Base-by-base conservation (phyloP, 805 yeast species). In the Tetrapisispora taiwanensis region DNA sequence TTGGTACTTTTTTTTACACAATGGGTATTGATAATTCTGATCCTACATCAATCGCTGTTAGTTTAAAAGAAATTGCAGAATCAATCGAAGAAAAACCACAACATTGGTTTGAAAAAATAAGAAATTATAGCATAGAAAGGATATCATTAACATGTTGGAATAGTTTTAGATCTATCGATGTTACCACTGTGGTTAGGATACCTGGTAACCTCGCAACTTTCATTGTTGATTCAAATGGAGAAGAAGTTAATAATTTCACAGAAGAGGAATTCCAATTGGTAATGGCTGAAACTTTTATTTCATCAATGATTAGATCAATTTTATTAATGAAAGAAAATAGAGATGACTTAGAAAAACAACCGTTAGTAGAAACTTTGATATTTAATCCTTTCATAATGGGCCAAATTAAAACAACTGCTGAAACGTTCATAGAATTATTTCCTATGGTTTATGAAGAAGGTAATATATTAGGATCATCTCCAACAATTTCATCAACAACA, bases 361-460 rank as follows among this genome's bases (percentile, higher is more conserved):
- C 75, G 35, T 72, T 90, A 45, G 92, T 86, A 9, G 95, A 88
- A 58, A 81, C 90, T 27, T 74, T 95, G 51, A 77, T 81, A 46
- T 72, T 85, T 46, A 84, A 86, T 53, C 95, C 95, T 4, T 74
- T 90, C 30, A 47, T 50, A 10, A 46, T 55, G 6, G 60, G 61
- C 4, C 53, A 58, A 31, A 36, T 59, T 12, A 59, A 54, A 31
- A 50, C 50, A 33, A 56, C 54, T 3, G 51, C 54, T 1, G 58
- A 53, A 14, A 47, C 47, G 20, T 59, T 58, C 28, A 54, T 59
- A 32, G 46, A 49, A 14, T 39, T 53, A 20, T 58, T 58, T 39
- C 59, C 58, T 9, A 31, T 52, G 24, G 56, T 56, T 18, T 55
- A 57, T 46, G 48, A 53, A 17, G 47, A 50, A 13, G 59, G 60